Conservation (phyloP, 1,284 basidiomycete genomes). For the Cryptococcus sp. region DNA sequence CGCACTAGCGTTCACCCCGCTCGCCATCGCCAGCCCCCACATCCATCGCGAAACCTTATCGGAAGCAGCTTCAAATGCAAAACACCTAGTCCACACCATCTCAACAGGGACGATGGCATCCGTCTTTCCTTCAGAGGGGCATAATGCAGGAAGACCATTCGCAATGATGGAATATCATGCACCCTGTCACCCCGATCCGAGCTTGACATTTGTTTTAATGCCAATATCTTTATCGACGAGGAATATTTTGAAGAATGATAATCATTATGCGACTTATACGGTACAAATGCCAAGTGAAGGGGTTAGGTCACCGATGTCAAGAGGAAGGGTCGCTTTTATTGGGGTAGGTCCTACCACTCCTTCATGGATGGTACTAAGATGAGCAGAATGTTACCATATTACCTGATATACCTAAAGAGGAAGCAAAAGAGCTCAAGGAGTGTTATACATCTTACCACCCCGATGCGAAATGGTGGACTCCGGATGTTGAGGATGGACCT, state of each 20-base stretch:
- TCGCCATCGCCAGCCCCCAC: background rate
- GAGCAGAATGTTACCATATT: constrained; percentile 39
- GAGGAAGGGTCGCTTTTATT: constrained; percentile 56
- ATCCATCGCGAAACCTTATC: constrained; percentile 21
- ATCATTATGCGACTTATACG: constrained; percentile 56
- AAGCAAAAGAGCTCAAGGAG: constrained; percentile 18
- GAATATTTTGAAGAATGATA: constrained; percentile 54
- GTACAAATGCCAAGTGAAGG: constrained; percentile 49
- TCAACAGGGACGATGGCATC: constrained; percentile 40
- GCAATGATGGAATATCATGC: constrained; percentile 58
- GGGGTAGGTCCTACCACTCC: constrained; percentile 44
- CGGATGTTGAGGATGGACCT: constrained; percentile 25
- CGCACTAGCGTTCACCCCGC: background rate
- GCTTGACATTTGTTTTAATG: constrained; percentile 59
- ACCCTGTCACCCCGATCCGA: constrained; percentile 57
- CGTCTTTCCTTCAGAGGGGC: constrained; percentile 31
- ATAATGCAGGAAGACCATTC: constrained; percentile 56
- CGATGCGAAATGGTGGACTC: constrained; percentile 44
- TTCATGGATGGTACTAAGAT: background rate
- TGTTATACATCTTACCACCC: constrained; percentile 42
- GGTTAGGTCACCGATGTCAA: constrained; percentile 45
- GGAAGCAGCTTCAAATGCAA: constrained; percentile 28
- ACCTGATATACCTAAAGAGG: constrained; percentile 16
- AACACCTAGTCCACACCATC: constrained; percentile 22
- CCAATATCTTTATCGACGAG: constrained; percentile 60